These are phyloP conservation scores for Starmerella bombicola DNA, from an alignment of 805 yeast species.

Conservation along the genomic window DNA sequence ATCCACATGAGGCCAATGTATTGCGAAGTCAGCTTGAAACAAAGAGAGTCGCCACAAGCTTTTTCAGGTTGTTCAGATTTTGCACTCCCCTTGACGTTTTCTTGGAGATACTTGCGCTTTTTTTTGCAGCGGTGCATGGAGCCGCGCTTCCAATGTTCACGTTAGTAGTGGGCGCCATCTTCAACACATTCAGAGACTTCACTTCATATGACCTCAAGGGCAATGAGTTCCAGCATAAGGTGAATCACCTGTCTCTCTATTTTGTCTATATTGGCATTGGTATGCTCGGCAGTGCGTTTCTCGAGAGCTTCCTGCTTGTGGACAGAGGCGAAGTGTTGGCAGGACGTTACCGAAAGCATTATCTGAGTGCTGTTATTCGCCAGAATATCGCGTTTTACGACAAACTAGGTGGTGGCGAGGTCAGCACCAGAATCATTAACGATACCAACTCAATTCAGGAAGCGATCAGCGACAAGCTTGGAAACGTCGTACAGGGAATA, in stretches of 20 bases:
- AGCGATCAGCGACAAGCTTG: neutral
- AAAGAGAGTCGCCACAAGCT: neutral
- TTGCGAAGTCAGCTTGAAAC: neutral
- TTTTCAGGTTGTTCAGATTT: neutral
- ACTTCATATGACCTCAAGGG: neutral
- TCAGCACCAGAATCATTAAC: neutral
- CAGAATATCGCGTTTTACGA: neutral
- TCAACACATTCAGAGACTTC: neutral
- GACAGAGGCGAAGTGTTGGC: slow-evolving; percentile 1
- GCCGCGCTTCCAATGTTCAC: slow-evolving; percentile 1
- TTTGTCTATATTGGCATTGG: neutral
- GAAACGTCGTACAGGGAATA: neutral
- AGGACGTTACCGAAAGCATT: neutral
- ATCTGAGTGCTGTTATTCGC: neutral
- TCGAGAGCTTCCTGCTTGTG: neutral
- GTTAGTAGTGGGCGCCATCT: neutral
- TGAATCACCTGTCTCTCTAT: neutral
- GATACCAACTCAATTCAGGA: neutral
- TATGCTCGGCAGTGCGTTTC: neutral
- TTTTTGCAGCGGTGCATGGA: slow-evolving; percentile 1
- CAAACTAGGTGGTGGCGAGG: slow-evolving; percentile 1
- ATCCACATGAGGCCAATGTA: neutral
- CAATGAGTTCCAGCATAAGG: neutral
- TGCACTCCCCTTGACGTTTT: neutral
- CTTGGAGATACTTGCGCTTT: neutral